Evolutionary conservation across 73 alveolate genomes (phyloP), one percentile per base, ranked within the genome.

Genomic region (Stentor roeselii): DNA sequence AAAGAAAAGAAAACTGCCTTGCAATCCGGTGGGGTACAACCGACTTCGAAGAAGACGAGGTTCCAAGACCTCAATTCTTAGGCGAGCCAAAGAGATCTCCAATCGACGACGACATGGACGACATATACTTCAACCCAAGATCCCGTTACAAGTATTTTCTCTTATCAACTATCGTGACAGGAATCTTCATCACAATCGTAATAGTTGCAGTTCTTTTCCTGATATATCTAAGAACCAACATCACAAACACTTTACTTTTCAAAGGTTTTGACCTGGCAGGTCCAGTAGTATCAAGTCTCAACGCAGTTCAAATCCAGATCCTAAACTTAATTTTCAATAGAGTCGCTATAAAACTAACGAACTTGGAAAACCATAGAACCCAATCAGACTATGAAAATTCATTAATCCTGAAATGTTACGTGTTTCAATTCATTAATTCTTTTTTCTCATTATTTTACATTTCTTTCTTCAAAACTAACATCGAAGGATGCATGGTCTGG

Each of bases 21-120:
- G 42, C 92, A 35, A 88, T 91, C 1, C 36, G 67, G 30, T 91
- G 89, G 87, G 96, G 96, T 30, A 87, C 88, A 89, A 61, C 90
- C 34, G 91, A 89, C 59, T 91, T 78, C 67, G 90, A 89, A 75
- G 89, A 87, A 36, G 92, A 82, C 75, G 94, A 91, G 58, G 90
- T 88, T 30, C 92, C 84, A 77, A 76, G 94, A 59, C 93, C 93
- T 0, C 80, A 87, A 3, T 91, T 85, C 75, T 42, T 59, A 31
- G 96, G 96, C 21, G 60, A 37, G n/a, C 40, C 31, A 21, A 86
- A 88, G 76, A 89, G 94, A 78, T 85, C 92, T 0, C 89, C 91
- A 3, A 77, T 83, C 3, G 77, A 75, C 36, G 92, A 90, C 75
- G 89, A 90, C 27, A 32, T 75, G n/a, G 90, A 83, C 42, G 92